Evolutionary conservation across 192 early-diverging fungal genomes (phyloP).

Genomic region (Thamnidium elegans): DNA sequence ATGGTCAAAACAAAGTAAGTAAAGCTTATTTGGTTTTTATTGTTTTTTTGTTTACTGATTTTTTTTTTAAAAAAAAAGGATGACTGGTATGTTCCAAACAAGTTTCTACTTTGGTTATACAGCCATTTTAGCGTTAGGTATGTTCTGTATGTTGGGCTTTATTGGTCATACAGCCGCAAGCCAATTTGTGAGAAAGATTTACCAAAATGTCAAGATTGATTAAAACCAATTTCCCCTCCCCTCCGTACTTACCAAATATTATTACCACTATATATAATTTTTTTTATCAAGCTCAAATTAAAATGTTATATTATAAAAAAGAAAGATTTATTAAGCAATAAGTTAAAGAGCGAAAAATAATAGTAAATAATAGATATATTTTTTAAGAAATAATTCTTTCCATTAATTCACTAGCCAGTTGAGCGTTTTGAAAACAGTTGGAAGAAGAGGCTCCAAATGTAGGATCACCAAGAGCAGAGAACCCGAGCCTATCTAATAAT

Average conservation of each 20-base stretch:
- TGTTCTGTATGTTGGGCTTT: constrained; percentile 68
- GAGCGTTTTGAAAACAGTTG: constrained; percentile 42
- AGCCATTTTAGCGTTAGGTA: constrained; percentile 58
- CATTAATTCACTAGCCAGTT: constrained; percentile 46
- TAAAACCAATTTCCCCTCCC: constrained; percentile 14
- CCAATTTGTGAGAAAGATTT: constrained; percentile 67
- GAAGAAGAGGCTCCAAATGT: constrained; percentile 37
- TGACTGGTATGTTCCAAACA: constrained; percentile 77
- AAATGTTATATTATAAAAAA: too few species aligned
- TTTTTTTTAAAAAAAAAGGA: constrained; percentile 42
- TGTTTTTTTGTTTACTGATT: constrained; percentile 5
- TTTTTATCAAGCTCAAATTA: too few species aligned
- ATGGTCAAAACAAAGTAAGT: constrained; percentile 64
- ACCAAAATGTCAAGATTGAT: constrained; percentile 72
- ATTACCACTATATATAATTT: too few species aligned
- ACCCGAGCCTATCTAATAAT: constrained; percentile 49
- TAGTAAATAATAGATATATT: too few species aligned
- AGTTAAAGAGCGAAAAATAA: too few species aligned
- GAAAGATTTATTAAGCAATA: too few species aligned
- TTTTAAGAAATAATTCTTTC: constrained; percentile 37
- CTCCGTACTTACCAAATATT: too few species aligned
- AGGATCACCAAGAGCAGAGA: constrained; percentile 41
- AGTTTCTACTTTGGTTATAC: constrained; percentile 83
- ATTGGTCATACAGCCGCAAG: constrained; percentile 67
- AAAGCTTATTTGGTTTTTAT: background rate